phyloP scores from a whole-genome alignment of 1,284 basidiomycete species.

The Porogramme epimiltina region DNA sequence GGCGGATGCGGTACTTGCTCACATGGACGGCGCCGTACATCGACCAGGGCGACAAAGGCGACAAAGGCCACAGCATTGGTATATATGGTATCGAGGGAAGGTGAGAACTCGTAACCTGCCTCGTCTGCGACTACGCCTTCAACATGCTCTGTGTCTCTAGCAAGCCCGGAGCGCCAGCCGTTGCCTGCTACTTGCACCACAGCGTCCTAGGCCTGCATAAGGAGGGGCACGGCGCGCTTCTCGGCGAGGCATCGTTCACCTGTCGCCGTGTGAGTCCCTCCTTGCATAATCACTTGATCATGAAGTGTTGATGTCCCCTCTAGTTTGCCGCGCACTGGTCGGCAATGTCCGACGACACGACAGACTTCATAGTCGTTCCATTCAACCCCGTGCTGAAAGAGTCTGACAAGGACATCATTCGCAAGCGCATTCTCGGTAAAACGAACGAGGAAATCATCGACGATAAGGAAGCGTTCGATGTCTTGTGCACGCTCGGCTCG shows the following conservation, averaged over 20 bases:
- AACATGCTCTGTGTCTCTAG: slow-evolving; percentile 24
- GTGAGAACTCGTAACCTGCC: slow-evolving; percentile 23
- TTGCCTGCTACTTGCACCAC: slow-evolving; percentile 39
- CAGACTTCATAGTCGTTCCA: slow-evolving; percentile 37
- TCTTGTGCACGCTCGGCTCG: slow-evolving; percentile 39
- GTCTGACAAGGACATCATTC: slow-evolving; percentile 40
- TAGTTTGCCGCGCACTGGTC: slow-evolving; percentile 41
- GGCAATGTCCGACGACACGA: slow-evolving; percentile 38
- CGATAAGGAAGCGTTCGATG: slow-evolving; percentile 34
- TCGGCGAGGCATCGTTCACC: slow-evolving; percentile 42
- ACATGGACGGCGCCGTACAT: slow-evolving; percentile 45
- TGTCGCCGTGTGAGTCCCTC: slow-evolving; percentile 31
- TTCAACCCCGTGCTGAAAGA: slow-evolving; percentile 38
- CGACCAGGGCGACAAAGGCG: slow-evolving; percentile 28
- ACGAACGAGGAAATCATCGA: slow-evolving; percentile 33
- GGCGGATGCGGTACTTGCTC: slow-evolving; percentile 39
- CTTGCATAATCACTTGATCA: not conserved
- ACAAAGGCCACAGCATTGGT: slow-evolving; percentile 44
- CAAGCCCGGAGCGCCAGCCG: slow-evolving; percentile 46
- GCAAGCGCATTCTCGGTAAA: slow-evolving; percentile 34
- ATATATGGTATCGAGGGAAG: slow-evolving; percentile 49
- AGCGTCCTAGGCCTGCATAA: slow-evolving; percentile 39
- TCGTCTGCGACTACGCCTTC: not conserved
- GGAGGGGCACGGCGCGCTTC: slow-evolving; percentile 39
- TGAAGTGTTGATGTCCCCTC: too few species aligned